Percentiles rank a stretch among this genome's conserved stretches.
Evolutionary conservation across 768 basidiomycete species (phyloP).

Genomic region (Mycena leptocephala): DNA sequence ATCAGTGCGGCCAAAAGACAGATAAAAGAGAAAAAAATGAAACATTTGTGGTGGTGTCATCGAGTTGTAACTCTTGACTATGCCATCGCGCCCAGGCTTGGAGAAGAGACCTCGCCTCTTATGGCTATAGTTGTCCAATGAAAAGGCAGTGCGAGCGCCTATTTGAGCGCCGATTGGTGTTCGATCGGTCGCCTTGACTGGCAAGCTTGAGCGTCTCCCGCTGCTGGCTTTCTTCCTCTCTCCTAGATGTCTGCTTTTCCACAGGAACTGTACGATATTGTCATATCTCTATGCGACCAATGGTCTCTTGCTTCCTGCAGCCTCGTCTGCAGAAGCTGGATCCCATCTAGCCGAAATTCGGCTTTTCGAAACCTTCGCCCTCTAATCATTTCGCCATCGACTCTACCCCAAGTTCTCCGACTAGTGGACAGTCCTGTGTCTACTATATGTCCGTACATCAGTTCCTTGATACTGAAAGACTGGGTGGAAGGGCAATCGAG

Average conservation of each 20-base stretch:
- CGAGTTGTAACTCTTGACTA: no score
- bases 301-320: conserved; percentile 15
- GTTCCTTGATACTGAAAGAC: conserved; percentile 15
- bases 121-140: neutral
- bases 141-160: neutral
- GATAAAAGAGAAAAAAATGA: no score
- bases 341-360: conserved; percentile 19
- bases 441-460: conserved; percentile 24
- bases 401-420: conserved; percentile 30
- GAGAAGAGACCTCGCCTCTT: no score
- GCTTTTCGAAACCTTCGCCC: conserved; percentile 14
- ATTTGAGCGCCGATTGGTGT: neutral
- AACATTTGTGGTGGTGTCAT: no score
- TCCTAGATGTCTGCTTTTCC: conserved; percentile 13
- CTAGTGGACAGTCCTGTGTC: conserved; percentile 27
- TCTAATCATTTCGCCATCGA: conserved; percentile 19
- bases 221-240: no score
- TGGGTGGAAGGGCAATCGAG: neutral
- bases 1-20: no score
- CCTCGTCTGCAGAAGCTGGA: conserved; percentile 23
- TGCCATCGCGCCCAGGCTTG: no score
- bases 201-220: no score
- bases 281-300: conserved; percentile 17
- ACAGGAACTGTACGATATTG: conserved; percentile 20
- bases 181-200: no score